Conservation (phyloP, 2,329 filamentous ascomycete species). For the Penicillium sp. region DNA sequence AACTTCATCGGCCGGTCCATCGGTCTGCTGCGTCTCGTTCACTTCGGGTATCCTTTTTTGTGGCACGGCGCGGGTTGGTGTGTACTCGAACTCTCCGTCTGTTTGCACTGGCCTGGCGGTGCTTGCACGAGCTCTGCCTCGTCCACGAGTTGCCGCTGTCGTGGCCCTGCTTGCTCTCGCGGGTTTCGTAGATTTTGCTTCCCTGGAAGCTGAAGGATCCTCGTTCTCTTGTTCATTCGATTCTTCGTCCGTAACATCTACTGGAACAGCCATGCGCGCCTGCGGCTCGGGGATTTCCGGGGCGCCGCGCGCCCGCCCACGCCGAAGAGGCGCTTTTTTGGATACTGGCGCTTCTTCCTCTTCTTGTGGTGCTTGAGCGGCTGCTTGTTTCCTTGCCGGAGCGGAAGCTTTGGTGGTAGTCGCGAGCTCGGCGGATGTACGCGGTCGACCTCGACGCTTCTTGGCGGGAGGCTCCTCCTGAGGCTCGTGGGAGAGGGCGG, state of each 20-base stretch:
- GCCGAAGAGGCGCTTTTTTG: conserved; percentile 29
- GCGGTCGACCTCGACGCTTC: conserved; percentile 46
- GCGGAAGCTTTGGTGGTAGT: conserved; percentile 44
- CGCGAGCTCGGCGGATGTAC: conserved; percentile 53
- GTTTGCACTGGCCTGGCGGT: conserved; percentile 38
- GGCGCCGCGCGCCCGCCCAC: conserved; percentile 42
- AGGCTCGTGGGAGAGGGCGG: conserved; percentile 32
- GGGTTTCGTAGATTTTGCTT: conserved; percentile 29
- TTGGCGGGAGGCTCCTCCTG: conserved; percentile 46
- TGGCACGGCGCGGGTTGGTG: conserved; percentile 38
- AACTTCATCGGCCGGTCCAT: conserved; percentile 39
- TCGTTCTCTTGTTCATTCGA: conserved; percentile 35
- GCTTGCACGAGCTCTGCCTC: conserved; percentile 35
- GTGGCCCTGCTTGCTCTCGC: conserved; percentile 33
- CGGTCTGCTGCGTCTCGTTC: conserved; percentile 36
- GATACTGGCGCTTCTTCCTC: conserved; percentile 26
- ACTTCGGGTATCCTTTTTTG: conserved; percentile 28
- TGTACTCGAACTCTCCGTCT: conserved; percentile 52
- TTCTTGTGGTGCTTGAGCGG: conserved; percentile 28
- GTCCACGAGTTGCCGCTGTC: conserved; percentile 27
- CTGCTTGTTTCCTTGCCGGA: conserved; percentile 38
- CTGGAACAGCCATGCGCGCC: conserved; percentile 49
- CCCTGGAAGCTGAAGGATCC: conserved; percentile 29
- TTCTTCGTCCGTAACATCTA: conserved; percentile 43
- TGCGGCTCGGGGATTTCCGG: conserved; percentile 34